Evolutionary conservation across 2,329 filamentous ascomycete species (phyloP).

Genomic region (Aureobasidium pullulans): DNA sequence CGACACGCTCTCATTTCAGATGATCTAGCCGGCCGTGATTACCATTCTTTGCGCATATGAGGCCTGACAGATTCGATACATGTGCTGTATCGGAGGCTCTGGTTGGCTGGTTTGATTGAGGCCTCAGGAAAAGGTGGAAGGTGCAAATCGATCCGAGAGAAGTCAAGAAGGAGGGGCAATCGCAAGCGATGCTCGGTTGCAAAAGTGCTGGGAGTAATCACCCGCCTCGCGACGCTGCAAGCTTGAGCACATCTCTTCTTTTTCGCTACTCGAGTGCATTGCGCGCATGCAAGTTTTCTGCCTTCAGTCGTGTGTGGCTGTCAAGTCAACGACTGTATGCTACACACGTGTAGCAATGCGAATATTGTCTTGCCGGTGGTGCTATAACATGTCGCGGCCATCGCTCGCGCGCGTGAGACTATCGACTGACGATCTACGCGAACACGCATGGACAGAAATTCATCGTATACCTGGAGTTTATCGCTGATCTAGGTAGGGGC

Average conservation of each 20-base stretch:
- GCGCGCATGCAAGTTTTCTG: not conserved
- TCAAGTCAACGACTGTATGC: not conserved
- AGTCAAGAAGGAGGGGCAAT: not conserved
- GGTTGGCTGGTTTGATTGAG: not conserved
- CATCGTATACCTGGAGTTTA: not conserved
- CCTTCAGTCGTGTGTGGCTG: not conserved
- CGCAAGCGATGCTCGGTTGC: not conserved
- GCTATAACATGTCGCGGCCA: not conserved
- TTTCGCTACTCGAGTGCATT: not conserved
- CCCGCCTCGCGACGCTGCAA: not conserved
- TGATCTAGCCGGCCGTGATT: not conserved
- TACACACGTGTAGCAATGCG: not conserved
- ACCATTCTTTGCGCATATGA: not conserved
- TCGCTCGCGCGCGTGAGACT: not conserved
- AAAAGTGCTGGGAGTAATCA: not conserved
- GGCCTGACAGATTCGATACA: not conserved
- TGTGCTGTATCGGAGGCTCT: not conserved
- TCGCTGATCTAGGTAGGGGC: not conserved
- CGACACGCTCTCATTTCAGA: not conserved
- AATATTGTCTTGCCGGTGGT: not conserved
- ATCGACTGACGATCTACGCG: conserved; percentile 2
- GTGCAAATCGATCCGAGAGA: not conserved
- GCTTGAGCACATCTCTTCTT: not conserved
- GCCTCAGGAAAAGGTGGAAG: not conserved
- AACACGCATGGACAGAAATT: not conserved